Conservation (phyloP, 2,329 filamentous ascomycete species). For the Monilinia aucupariae region DNA sequence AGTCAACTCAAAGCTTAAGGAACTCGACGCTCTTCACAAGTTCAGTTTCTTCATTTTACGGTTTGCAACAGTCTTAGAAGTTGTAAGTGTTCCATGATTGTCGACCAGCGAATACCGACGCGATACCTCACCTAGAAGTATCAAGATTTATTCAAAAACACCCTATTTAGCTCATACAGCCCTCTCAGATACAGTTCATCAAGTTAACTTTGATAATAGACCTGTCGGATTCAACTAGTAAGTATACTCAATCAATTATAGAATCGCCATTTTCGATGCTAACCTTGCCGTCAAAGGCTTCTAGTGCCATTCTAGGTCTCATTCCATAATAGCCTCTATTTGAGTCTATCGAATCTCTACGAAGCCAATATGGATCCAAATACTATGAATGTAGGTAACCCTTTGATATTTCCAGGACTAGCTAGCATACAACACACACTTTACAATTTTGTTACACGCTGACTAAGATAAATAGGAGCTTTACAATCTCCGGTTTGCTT, state of each 20-base stretch:
- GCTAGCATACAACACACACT: not conserved
- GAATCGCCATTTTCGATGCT: not conserved
- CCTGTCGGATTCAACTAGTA: not conserved
- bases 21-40: not conserved
- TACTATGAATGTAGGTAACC: not conserved
- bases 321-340: not conserved
- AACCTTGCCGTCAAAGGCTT: not conserved
- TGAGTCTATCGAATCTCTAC: too few relatives aligned
- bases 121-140: not conserved
- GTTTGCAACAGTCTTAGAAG: too few relatives aligned
- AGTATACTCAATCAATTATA: not conserved
- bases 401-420: not conserved
- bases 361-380: not conserved
- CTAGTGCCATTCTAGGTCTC: not conserved
- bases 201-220: not conserved
- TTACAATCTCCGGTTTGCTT: too few relatives aligned
- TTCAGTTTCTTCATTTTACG: too few relatives aligned
- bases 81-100: not conserved
- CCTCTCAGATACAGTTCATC: too few relatives aligned
- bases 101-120: not conserved
- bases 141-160: not conserved
- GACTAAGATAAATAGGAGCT: not conserved
- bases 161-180: not conserved
- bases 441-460: not conserved
- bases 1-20: not conserved